phyloP scores from a whole-genome alignment of 2,329 filamentous ascomycete genomes.

The Penicillium frequentans region DNA sequence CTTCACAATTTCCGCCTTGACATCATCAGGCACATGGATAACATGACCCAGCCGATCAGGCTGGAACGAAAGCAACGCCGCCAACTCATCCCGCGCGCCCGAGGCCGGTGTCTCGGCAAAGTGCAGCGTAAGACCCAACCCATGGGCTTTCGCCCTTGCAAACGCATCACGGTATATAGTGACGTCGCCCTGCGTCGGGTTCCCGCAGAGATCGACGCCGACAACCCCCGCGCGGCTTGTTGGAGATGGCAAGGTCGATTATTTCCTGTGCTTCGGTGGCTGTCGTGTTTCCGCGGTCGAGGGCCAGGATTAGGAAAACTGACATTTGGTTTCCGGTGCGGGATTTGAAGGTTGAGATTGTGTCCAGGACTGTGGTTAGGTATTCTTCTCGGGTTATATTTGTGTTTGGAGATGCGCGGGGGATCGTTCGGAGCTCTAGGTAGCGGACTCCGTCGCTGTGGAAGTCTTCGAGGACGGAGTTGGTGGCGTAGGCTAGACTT shows the following conservation, averaged over 20 bases:
- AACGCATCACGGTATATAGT: slow-evolving; percentile 62
- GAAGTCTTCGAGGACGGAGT: slow-evolving; percentile 66
- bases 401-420: slow-evolving; percentile 59
- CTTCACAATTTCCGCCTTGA: slow-evolving; percentile 57
- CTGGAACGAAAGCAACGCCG: slow-evolving; percentile 62
- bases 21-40: slow-evolving; percentile 66
- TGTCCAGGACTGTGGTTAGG: slow-evolving; percentile 63
- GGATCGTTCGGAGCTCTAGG: slow-evolving; percentile 78
- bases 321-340: slow-evolving; percentile 48
- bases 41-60: slow-evolving; percentile 76
- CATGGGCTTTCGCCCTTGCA: slow-evolving; percentile 52
- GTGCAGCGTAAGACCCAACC: slow-evolving; percentile 69
- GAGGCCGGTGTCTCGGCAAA: slow-evolving; percentile 70
- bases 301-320: slow-evolving; percentile 68
- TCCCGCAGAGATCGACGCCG: slow-evolving; percentile 76
- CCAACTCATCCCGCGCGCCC: slow-evolving; percentile 60
- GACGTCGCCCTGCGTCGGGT: slow-evolving; percentile 66
- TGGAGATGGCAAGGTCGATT: slow-evolving; percentile 62
- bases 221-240: slow-evolving; percentile 60
- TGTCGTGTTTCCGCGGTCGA: slow-evolving; percentile 67
- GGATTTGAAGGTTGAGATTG: slow-evolving; percentile 57
- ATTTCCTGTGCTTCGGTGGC: slow-evolving; percentile 61
- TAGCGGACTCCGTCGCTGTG: slow-evolving; percentile 71
- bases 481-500: slow-evolving; percentile 63
- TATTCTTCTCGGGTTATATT: slow-evolving; percentile 64